Conservation (phyloP, 2,329 filamentous ascomycete species). For the Remersonia thermophila region DNA sequence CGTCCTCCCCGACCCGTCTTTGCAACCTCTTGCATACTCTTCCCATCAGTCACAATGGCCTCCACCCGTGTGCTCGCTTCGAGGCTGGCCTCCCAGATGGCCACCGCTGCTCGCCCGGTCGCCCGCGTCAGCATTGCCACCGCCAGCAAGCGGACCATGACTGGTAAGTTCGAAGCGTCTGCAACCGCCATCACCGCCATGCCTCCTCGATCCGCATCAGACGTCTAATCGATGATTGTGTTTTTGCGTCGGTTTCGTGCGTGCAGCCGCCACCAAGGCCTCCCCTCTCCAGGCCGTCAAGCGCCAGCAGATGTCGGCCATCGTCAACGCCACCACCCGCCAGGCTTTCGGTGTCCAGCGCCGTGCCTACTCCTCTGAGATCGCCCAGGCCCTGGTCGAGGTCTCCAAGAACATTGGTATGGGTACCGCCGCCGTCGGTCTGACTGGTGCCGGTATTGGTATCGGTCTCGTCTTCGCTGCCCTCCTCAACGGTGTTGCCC, state of each 20-base stretch:
- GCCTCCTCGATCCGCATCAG: conserved; percentile 5
- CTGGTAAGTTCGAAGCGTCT: conserved; percentile 40
- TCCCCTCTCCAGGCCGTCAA: conserved; percentile 62
- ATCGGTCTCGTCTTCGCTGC: conserved; percentile 90
- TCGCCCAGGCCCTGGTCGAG: conserved; percentile 78
- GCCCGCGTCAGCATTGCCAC: conserved; percentile 50
- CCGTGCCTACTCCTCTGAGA: conserved; percentile 78
- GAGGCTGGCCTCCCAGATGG: conserved; percentile 65
- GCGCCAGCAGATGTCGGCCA: conserved; percentile 56
- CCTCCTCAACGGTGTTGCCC: conserved; percentile 78
- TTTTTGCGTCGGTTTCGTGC: not conserved
- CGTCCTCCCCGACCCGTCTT: conserved; percentile 24
- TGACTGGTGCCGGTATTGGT: conserved; percentile 87
- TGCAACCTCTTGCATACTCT: conserved; percentile 23
- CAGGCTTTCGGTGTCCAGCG: conserved; percentile 48
- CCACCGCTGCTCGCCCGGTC: conserved; percentile 63
- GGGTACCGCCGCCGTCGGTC: conserved; percentile 82
- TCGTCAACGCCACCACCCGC: conserved; percentile 54
- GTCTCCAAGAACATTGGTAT: conserved; percentile 86
- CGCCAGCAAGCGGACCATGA: conserved; percentile 65
- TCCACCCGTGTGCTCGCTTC: conserved; percentile 65
- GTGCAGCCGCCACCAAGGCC: conserved; percentile 40
- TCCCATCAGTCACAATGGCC: conserved; percentile 61
- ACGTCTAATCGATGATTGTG: conserved; percentile 10
- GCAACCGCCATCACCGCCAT: conserved; percentile 2